These are phyloP conservation scores for Mercurialis annua DNA, from an alignment of 345 rosid species.

Conservation along the genomic window DNA sequence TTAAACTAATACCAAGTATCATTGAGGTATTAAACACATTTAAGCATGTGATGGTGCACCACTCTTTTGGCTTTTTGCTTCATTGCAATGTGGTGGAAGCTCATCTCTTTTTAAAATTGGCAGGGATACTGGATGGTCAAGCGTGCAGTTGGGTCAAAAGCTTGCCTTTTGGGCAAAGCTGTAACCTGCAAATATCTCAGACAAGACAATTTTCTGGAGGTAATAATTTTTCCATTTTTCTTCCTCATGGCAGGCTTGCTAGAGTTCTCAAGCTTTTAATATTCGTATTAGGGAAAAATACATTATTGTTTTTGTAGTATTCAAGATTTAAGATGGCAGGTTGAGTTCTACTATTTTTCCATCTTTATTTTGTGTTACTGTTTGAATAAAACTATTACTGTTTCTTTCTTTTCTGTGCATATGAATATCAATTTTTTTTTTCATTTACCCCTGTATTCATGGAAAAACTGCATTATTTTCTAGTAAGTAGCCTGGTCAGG, in stretches of 20 bases:
- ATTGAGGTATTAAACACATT: constrained; percentile 55
- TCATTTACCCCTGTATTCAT: neutral
- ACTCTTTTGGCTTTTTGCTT: neutral
- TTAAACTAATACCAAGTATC: constrained; percentile 89
- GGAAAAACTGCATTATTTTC: neutral
- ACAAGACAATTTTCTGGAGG: constrained; percentile 91
- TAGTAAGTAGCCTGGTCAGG: neutral
- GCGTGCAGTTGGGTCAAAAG: constrained; percentile 98
- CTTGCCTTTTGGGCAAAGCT: constrained; percentile 94
- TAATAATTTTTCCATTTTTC: constrained; percentile 21
- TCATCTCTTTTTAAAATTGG: constrained; percentile 12
- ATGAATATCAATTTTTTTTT: neutral
- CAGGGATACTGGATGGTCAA: constrained; percentile 99
- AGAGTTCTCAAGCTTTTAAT: neutral
- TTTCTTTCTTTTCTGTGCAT: neutral
- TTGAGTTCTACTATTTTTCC: neutral
- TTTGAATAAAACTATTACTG: neutral
- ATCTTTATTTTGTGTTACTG: neutral
- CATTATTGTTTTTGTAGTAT: neutral
- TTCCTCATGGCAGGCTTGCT: neutral
- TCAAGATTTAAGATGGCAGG: neutral
- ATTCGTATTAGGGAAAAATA: neutral
- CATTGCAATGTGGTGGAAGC: constrained; percentile 4
- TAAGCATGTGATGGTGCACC: neutral
- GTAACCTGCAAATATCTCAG: constrained; percentile 92